A percentile compares a stretch with the other conserved stretches of the same genome.
These are phyloP conservation scores for Phytophthora tubulina DNA, from an alignment of 352 stramenopile genomes.

Conservation along the genomic window DNA sequence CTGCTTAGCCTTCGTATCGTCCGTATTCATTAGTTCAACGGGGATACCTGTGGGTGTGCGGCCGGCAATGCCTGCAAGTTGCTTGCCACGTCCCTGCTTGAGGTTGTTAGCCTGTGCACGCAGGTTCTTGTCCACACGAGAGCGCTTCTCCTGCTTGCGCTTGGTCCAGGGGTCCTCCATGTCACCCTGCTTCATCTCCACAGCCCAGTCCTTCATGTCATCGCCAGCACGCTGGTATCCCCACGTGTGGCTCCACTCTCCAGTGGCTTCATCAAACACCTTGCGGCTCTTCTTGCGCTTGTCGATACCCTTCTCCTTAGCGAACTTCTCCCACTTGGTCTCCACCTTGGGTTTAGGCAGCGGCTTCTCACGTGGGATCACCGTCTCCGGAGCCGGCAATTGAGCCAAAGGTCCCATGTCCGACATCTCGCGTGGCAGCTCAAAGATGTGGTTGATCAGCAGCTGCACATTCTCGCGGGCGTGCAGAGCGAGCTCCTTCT, in stretches of 20 bases:
- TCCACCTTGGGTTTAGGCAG: slow-evolving; percentile 94
- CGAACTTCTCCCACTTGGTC: slow-evolving; percentile 99
- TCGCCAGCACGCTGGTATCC: slow-evolving; percentile 91
- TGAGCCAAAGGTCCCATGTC: slow-evolving; percentile 93
- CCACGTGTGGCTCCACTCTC: slow-evolving; percentile 94
- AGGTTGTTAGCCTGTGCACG: slow-evolving; percentile 83
- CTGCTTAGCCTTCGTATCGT: slow-evolving; percentile 79
- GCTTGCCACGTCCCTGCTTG: slow-evolving; percentile 76
- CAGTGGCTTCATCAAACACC: slow-evolving; percentile 95
- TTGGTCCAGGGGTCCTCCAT: slow-evolving; percentile 96
- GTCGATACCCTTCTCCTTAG: slow-evolving; percentile 97
- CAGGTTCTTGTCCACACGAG: slow-evolving; percentile 94
- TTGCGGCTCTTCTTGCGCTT: slow-evolving; percentile 98
- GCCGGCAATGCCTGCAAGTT: slow-evolving; percentile 48
- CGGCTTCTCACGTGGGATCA: slow-evolving; percentile 91
- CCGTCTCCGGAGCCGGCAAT: slow-evolving; percentile 70
- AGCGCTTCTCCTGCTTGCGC: slow-evolving; percentile 92
- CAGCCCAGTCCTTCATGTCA: slow-evolving; percentile 93
- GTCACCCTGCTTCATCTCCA: slow-evolving; percentile 94
- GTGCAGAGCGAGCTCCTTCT: slow-evolving; percentile 92
- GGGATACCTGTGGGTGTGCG: slow-evolving; percentile 87
- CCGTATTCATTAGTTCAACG: slow-evolving; percentile 89
- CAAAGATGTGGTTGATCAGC: slow-evolving; percentile 93
- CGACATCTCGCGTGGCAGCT: slow-evolving; percentile 92
- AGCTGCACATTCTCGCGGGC: slow-evolving; percentile 95